Base-by-base conservation (phyloP, 768 basidiomycete species). In the Boletus rubescentipes region DNA sequence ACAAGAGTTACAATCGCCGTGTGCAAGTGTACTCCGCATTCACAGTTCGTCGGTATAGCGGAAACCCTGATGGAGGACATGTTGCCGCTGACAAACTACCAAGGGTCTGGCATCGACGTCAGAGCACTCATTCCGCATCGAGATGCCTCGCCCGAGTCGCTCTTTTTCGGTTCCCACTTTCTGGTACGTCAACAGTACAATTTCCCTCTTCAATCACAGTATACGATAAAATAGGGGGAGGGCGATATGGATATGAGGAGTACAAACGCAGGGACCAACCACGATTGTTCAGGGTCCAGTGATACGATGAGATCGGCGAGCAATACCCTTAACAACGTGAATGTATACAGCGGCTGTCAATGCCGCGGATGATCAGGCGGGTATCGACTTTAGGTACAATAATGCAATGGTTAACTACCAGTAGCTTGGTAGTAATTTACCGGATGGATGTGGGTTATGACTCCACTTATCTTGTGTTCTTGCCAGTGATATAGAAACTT, bases 281-380 rank as follows among this genome's bases (percentile, higher is more conserved):
- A 49, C 23, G 58, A 45, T 38, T 38, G 31, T 35, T 46, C 65
- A 67, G 63, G 63, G 65, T 62, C 54, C 43, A 51, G 21, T 45
- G 60, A 55, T 62, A 42, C 31, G 47, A 54, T 61, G 53, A 31
- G 46, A 65, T 62, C 48, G n/a, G n/a, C n/a, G 43, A 35, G 40
- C 14, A 40, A 50, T 37, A 16, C 65, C 52, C 56, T 64, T 54
- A 16, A 46, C 65, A 62, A 56, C 43, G 49, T 52, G 53, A 43
- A 44, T 31, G 30, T 37, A 53, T 29, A 16, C 26, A 26, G 41
- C 32, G 50, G 43, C 46, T 38, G 38, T 49, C 47, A 51, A 54
- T 46, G 38, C 31, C 43, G 21, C 12, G 34, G 44, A 41, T 34
- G 37, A 54, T 46, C 37, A 23, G 45, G 47, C 14, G 35, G 30